Base-by-base conservation (phyloP, 2,329 filamentous ascomycete species). In the Cladophialophora carrionii region DNA sequence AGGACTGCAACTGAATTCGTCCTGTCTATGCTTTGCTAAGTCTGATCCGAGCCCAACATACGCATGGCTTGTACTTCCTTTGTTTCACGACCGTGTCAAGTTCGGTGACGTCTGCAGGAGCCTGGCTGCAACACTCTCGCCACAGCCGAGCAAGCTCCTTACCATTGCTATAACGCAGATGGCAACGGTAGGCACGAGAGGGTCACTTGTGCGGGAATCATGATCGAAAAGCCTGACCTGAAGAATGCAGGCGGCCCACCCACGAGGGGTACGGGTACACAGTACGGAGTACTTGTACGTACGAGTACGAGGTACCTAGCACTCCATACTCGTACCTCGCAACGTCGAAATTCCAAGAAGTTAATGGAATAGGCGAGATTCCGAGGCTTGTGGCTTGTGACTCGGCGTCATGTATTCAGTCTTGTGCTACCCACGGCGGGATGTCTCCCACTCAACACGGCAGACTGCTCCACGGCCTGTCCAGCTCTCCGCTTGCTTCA, bases 91-190 rank as follows among this genome's bases (percentile, higher is more conserved):
- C 26, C 31, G 56, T 49, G 26, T 37, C 54, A 57, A 37, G 41
- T 20, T 57, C 17, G n/a, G 26, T 58, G 56, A 58, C 56, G 31
- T 46, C 54, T 57, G 24, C 54, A 46, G 22, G 43, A 37, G 34
- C 34, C 29, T 10, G 37, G 54, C 29, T 37, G 32, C 37, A 43
- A 8, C 37, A 51, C n/a, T 51, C 20, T 8, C 20, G 9, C 12
- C 46, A 51, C 5, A 22, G 0, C 20, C 48, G 48, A 51, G 48
- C 48, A 26, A 51, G 14, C 48, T 43, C 17, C 37, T 43, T 12
- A n/a, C 2, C 17, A 43, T n/a, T 43, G 14, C 17, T n/a, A 7
- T 43, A 14, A 43, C 37, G 37, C 17, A 43, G 10, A n/a, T n/a
- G 37, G 37, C 37, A 43, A 43, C 37, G 37, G 37, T 14, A 14